Conservation (phyloP, 495 filamentous ascomycete genomes). For the Amniculicola lignicola region DNA sequence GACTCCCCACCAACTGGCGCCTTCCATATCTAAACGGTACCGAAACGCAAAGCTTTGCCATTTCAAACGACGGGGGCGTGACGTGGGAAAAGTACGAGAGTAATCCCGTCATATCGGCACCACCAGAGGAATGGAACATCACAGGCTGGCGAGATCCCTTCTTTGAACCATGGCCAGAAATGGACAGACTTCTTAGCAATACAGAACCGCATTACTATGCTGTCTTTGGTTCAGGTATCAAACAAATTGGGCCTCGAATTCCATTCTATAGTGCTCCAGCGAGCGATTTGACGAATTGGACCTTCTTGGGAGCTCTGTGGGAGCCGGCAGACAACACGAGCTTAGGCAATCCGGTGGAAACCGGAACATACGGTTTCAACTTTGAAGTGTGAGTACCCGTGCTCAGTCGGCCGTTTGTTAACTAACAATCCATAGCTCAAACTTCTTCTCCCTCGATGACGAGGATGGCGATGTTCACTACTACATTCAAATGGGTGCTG, state of each 20-base stretch:
- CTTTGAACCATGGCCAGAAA: constrained; percentile 46
- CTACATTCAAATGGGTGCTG: constrained; percentile 51
- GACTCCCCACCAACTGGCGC: constrained; percentile 51
- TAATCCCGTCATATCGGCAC: constrained; percentile 51
- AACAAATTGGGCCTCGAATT: constrained; percentile 47
- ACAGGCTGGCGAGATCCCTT: constrained; percentile 59
- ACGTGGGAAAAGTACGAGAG: constrained; percentile 50
- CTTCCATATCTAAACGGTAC: constrained; percentile 49
- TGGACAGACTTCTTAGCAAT: constrained; percentile 41
- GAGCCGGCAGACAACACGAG: constrained; percentile 44
- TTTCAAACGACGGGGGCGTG: constrained; percentile 48
- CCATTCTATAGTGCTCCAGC: constrained; percentile 53
- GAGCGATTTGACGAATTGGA: constrained; percentile 50
- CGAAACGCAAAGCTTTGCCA: constrained; percentile 52
- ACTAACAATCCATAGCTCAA: constrained; percentile 28
- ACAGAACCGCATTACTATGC: constrained; percentile 47
- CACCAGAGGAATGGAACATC: constrained; percentile 48
- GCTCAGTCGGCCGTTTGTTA: not conserved
- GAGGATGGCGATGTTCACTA: constrained; percentile 44
- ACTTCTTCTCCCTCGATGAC: constrained; percentile 47
- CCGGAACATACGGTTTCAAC: constrained; percentile 54
- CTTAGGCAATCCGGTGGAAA: constrained; percentile 41
- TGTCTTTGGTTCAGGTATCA: constrained; percentile 54
- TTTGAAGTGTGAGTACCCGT: constrained; percentile 49
- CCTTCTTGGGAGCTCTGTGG: constrained; percentile 50